phyloP scores from a whole-genome alignment of 108 stramenopile species.

The Nitzschia inconspicua region DNA sequence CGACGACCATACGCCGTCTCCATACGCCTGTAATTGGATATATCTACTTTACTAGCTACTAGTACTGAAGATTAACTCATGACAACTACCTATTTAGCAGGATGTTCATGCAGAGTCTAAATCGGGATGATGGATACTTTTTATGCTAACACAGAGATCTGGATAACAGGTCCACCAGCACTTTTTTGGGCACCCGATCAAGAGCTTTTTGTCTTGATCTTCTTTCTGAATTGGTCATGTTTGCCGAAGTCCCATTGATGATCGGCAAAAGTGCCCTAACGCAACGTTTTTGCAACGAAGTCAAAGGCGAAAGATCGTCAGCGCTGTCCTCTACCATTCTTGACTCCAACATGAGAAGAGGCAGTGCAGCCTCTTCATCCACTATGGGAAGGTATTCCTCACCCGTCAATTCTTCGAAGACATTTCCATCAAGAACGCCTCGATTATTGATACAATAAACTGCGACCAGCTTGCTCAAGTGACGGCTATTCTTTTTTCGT shows the following conservation, averaged over 20 bases:
- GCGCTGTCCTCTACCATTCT: slow-evolving; percentile 3
- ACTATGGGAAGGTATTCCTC: slow-evolving; percentile 20
- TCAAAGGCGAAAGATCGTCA: slow-evolving; percentile 4
- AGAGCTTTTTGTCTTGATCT: background rate
- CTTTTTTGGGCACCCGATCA: slow-evolving; percentile 12
- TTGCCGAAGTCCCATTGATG: background rate
- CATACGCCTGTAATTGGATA: too few relatives aligned
- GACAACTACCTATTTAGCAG: too few relatives aligned
- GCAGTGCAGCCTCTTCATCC: slow-evolving; percentile 21
- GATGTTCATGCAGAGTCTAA: too few relatives aligned
- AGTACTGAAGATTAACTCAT: too few relatives aligned
- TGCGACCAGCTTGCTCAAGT: slow-evolving; percentile 28
- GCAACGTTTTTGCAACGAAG: slow-evolving; percentile 20
- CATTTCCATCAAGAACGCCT: slow-evolving; percentile 14
- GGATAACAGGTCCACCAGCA: slow-evolving; percentile 10
- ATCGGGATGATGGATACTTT: too few relatives aligned
- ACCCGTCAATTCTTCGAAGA: slow-evolving; percentile 26
- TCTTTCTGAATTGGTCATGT: background rate
- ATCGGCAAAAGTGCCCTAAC: slow-evolving; percentile 6
- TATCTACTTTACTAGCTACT: too few relatives aligned
- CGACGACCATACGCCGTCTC: too few relatives aligned
- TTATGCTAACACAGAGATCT: background rate
- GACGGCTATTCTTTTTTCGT: slow-evolving; percentile 8
- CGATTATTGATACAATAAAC: slow-evolving; percentile 22
- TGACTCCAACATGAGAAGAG: slow-evolving; percentile 19